Evolutionary conservation across 805 yeast species (phyloP).

Genomic region (Candida nitratophila): DNA sequence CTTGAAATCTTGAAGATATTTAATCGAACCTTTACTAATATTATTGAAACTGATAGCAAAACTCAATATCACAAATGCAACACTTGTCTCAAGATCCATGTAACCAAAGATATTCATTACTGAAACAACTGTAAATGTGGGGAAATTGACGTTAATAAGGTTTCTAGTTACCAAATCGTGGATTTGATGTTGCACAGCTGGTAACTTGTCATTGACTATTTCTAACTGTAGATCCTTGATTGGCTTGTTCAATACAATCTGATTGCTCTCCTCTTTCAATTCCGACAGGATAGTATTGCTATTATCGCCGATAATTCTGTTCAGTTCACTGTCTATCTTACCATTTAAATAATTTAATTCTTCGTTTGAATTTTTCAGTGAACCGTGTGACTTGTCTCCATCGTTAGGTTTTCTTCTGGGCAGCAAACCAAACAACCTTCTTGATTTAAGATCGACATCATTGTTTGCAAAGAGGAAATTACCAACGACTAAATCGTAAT

Average conservation of each 20-base stretch:
- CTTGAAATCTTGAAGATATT: slow-evolving; percentile 13
- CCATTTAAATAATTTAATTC: slow-evolving; percentile 25
- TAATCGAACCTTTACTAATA: slow-evolving; percentile 15
- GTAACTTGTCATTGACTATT: slow-evolving; percentile 16
- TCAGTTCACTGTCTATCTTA: slow-evolving; percentile 19
- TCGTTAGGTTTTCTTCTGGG: slow-evolving; percentile 9
- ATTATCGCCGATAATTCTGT: not conserved
- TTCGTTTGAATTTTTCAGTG: slow-evolving; percentile 18
- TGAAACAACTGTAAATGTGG: slow-evolving; percentile 17
- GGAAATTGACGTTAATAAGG: slow-evolving; percentile 19
- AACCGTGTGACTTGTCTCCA: slow-evolving; percentile 16
- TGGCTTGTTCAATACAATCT: slow-evolving; percentile 7
- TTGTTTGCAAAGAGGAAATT: slow-evolving; percentile 20
- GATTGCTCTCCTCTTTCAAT: not conserved
- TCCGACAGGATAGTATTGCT: not conserved
- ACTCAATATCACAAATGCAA: slow-evolving; percentile 21
- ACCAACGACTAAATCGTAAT: slow-evolving; percentile 22
- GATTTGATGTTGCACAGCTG: slow-evolving; percentile 19
- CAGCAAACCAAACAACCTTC: not conserved
- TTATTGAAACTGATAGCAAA: slow-evolving; percentile 20
- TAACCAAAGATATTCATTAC: slow-evolving; percentile 20
- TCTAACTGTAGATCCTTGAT: slow-evolving; percentile 10
- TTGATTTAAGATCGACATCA: not conserved
- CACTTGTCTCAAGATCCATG: slow-evolving; percentile 19
- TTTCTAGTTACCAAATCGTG: slow-evolving; percentile 16